Base-by-base conservation (phyloP, 1,139 yeast species). In the Citeromyces siamensis region DNA sequence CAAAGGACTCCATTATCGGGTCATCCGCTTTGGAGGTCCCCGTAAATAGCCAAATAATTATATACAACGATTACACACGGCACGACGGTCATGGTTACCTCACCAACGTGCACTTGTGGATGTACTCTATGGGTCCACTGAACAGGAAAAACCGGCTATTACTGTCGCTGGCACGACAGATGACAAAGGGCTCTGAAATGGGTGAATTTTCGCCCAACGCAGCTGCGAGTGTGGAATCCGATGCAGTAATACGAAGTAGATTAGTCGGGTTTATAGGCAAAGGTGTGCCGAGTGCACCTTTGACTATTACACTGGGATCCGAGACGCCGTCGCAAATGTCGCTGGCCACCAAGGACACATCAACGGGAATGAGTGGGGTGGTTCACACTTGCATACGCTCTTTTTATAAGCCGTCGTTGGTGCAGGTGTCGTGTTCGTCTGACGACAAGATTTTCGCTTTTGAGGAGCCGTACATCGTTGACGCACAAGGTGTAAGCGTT, bases 81-180 rank as follows among this genome's bases (percentile, higher is more conserved):
- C 47, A 44, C 5, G 41, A 52, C 14, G 46, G 47, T 1, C 51
- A 46, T 13, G 57, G 47, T 17, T 75, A 59, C 50, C 64, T 67
- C 36, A 76, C 86, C 2, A 75, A 76, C 37, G 72, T 85, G 2
- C 68, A 82, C 35, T 95, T 95, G 3, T 72, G 81, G 70, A 65
- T 84, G 7, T 73, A 67, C 40, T 18, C 35, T 12, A 20, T 22
- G 23, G 93, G 90, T 1, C 63, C 67, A 7, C 68, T 76, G 64
- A 70, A 74, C 21, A 62, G 94, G 36, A 82, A 81, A 49, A 82
- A 85, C 51, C 60, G 78, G 44, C 55, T 86, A 38, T 62, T 85
- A 23, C 52, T 81, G 29, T 68, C 86, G 1, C 60, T 86, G 27
- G 83, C 88, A 2, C 74, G 75, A 45, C 85, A 81, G 51, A 62